Conservation (phyloP, 1,139 yeast species). For the Pneumocystis wakefieldiae region DNA sequence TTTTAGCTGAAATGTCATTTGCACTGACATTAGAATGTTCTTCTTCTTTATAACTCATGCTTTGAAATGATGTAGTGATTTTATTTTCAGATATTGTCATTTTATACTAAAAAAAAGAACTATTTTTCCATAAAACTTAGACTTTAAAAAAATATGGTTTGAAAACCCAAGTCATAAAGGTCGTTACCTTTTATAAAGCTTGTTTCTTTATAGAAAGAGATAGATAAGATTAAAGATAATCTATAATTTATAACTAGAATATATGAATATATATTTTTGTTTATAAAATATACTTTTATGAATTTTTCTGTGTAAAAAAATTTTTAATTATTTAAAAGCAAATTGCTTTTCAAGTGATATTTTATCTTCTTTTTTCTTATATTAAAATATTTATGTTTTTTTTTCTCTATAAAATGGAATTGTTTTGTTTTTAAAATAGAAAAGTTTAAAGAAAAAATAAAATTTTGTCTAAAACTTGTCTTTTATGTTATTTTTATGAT, state of each 20-base stretch:
- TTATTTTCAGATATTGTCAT: neutral
- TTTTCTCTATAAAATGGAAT: neutral
- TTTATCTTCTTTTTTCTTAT: neutral
- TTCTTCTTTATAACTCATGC: neutral
- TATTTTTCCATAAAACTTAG: neutral
- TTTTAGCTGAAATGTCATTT: neutral
- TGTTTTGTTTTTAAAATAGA: neutral
- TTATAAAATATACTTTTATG: too few relatives aligned
- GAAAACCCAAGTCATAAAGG: neutral
- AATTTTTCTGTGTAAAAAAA: too few relatives aligned
- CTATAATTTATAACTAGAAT: too few relatives aligned
- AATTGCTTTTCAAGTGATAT: too few relatives aligned
- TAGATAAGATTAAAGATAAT: too few relatives aligned
- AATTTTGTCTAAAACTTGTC: neutral
- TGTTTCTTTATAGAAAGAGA: too few relatives aligned
- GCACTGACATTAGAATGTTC: neutral
- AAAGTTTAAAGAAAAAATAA: neutral
- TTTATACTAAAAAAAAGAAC: neutral
- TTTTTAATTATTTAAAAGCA: too few relatives aligned
- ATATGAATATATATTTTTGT: too few relatives aligned
- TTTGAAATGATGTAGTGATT: neutral
- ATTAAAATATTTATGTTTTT: neutral
- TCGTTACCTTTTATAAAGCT: too few relatives aligned
- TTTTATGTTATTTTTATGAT: neutral
- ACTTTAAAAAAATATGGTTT: neutral